Conservation (phyloP, 2,329 filamentous ascomycete genomes). For the Nemania sp. region DNA sequence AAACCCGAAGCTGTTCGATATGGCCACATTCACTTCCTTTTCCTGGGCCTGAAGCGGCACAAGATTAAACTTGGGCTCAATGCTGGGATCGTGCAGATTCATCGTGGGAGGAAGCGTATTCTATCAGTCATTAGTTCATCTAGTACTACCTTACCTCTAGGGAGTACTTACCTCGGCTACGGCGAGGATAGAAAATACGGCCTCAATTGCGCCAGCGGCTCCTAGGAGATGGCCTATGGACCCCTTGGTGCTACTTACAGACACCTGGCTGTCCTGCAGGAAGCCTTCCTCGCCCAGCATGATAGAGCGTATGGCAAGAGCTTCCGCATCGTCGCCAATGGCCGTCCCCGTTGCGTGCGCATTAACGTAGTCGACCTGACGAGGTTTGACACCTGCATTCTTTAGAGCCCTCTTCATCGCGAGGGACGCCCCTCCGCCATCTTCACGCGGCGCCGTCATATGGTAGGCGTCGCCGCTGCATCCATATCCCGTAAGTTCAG, state of each 20-base stretch:
- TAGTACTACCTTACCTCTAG: neutral
- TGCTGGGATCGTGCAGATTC: slow-evolving; percentile 71
- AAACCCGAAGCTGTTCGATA: slow-evolving; percentile 98
- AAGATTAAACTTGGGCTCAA: slow-evolving; percentile 81
- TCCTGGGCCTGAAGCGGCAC: slow-evolving; percentile 73
- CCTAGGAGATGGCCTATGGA: slow-evolving; percentile 90
- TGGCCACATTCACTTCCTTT: slow-evolving; percentile 68
- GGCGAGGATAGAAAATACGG: slow-evolving; percentile 80
- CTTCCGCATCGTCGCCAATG: slow-evolving; percentile 87
- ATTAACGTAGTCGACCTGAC: slow-evolving; percentile 85
- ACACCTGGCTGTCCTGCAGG: slow-evolving; percentile 63
- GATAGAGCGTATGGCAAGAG: slow-evolving; percentile 75
- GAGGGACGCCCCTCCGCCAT: slow-evolving; percentile 78
- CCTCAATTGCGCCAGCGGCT: slow-evolving; percentile 87
- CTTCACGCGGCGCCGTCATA: slow-evolving; percentile 84
- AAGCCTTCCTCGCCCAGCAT: slow-evolving; percentile 75
- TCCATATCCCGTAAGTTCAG: slow-evolving; percentile 86
- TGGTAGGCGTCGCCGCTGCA: slow-evolving; percentile 89
- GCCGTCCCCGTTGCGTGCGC: slow-evolving; percentile 90
- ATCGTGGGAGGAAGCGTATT: slow-evolving; percentile 81
- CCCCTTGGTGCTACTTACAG: slow-evolving; percentile 92
- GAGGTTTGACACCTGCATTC: slow-evolving; percentile 69
- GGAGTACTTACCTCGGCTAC: slow-evolving; percentile 69
- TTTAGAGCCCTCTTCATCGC: slow-evolving; percentile 85
- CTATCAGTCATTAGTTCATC: slow-evolving; percentile 49